Conservation (phyloP, 2,329 filamentous ascomycete genomes). For the Scytalidium sp. region DNA sequence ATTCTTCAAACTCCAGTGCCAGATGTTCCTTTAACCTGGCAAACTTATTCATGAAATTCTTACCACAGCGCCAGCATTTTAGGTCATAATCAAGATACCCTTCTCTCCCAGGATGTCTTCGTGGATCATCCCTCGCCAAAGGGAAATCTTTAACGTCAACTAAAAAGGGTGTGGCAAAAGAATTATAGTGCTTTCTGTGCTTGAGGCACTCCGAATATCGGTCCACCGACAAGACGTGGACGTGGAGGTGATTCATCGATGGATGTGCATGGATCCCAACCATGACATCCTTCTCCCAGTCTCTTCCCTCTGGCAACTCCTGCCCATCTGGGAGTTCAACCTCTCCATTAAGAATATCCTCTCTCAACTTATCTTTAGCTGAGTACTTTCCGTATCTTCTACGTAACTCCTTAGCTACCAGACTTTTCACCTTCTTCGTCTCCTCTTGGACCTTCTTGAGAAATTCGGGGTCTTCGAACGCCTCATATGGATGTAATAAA, state of each 20-base stretch:
- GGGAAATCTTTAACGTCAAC: slow-evolving; percentile 79
- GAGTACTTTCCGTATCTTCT: slow-evolving; percentile 65
- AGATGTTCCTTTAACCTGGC: slow-evolving; percentile 73
- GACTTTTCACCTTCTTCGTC: slow-evolving; percentile 53
- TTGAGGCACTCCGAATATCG: slow-evolving; percentile 70
- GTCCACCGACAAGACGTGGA: slow-evolving; percentile 83
- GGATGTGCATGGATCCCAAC: slow-evolving; percentile 84
- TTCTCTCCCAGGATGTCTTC: slow-evolving; percentile 53
- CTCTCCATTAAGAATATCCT: slow-evolving; percentile 61
- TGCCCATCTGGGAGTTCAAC: slow-evolving; percentile 42
- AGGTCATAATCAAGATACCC: slow-evolving; percentile 65
- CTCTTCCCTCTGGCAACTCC: slow-evolving; percentile 65
- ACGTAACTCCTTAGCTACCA: slow-evolving; percentile 74
- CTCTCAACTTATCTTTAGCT: slow-evolving; percentile 57
- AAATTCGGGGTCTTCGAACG: slow-evolving; percentile 69
- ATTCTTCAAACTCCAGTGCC: slow-evolving; percentile 68
- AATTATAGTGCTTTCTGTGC: slow-evolving; percentile 88
- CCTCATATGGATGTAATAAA: slow-evolving; percentile 71
- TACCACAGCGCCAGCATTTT: slow-evolving; percentile 80
- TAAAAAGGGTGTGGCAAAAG: slow-evolving; percentile 83
- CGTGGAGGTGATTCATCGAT: slow-evolving; percentile 88
- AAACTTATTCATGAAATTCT: slow-evolving; percentile 73
- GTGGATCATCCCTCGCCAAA: slow-evolving; percentile 59
- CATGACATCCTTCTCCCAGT: slow-evolving; percentile 74
- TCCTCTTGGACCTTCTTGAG: slow-evolving; percentile 61